Evolutionary conservation across 805 yeast genomes (phyloP), one percentile per base, ranked within the genome.

Genomic region (Schizosaccharomyces lindneri): DNA sequence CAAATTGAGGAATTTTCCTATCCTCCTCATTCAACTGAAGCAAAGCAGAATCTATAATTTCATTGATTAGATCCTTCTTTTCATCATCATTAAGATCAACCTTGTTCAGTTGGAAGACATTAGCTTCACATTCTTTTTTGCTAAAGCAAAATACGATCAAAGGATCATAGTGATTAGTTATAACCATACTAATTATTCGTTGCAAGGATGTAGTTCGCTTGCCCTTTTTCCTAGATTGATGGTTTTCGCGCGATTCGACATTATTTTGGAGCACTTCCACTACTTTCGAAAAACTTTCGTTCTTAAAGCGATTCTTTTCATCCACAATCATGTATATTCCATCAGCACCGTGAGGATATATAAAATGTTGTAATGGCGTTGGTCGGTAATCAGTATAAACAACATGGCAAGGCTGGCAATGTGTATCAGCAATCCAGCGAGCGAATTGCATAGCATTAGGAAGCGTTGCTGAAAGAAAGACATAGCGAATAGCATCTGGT

Each of bases 371-470:
- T 66, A 93, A 76, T 0, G 99, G 99, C 5, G 99, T 93, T 48
- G 99, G 99, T 72, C 99, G 83, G 79, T 90, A 93, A 74, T 93
- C 95, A 0, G 99, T 93, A 73, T 93, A 93, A 21, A 93, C 98
- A 72, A 93, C 95, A 72, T 93, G 97, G 70, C 99, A 93, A 5
- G 97, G 98, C 72, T 93, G 98, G 57, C 79, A 77, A 70, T 93
- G 99, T 62, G 84, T 89, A 69, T 87, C 84, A 71, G 95, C 89
- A 63, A 93, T 87, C 98, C 98, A 93, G 72, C 89, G 95, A 15
- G 97, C 97, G 75, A 90, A 90, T 70, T 90, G 96, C 88, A 86
- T 85, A 1, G 97, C 96, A 70, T 90, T 90, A 27, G 98, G 98
- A 66, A 90, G 89, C 1, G 98, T 90, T 59, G 97, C 97, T 11